Evolutionary conservation across 2,329 filamentous ascomycete genomes (phyloP), one percentile per base, ranked within the genome.

Genomic region (Trichocomaceae sp.): DNA sequence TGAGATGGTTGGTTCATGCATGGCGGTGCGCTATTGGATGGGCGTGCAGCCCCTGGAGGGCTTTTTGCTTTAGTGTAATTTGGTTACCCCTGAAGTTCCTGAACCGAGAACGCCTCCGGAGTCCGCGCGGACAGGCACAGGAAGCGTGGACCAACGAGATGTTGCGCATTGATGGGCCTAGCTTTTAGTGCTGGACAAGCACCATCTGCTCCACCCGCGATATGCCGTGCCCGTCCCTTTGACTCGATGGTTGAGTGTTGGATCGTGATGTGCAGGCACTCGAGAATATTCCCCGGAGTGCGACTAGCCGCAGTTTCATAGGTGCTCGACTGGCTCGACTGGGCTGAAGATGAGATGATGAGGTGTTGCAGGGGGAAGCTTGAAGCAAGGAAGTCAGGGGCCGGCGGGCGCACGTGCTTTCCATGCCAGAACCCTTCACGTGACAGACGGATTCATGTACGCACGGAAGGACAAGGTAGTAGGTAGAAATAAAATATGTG

Each of bases 81-180:
- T 47, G 44, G 51, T 42, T 47, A 53, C 51, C 51, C 50, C 51
- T 53, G 51, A 53, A 26, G 23, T 26, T 4, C 3, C 23, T 26
- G 23, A 26, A 26, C 23, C 4, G 23, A 4, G 23, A 26, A 47
- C 33, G 41, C 50, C 50, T 52, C 50, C 50, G 50, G n/a, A n/a
- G n/a, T n/a, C n/a, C 41, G 50, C 23, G 23, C 23, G 7, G 23
- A 26, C 23, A 52, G 41, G 41, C 37, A 46, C 41, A 35, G 41
- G 41, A 17, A 46, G 13, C 19, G 39, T 42, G 39, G 39, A 42
- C 51, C 51, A 53, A 53, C 51, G 31, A 41, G 44, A 42, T 39
- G 51, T 53, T 42, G 51, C 44, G 51, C 42, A 53, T 47, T 19
- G 51, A 47, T 47, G 45, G 45, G 44, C 23, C 51, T 12, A n/a